Conservation (phyloP, 2,329 filamentous ascomycete species). For the Botrytis squamosa region DNA sequence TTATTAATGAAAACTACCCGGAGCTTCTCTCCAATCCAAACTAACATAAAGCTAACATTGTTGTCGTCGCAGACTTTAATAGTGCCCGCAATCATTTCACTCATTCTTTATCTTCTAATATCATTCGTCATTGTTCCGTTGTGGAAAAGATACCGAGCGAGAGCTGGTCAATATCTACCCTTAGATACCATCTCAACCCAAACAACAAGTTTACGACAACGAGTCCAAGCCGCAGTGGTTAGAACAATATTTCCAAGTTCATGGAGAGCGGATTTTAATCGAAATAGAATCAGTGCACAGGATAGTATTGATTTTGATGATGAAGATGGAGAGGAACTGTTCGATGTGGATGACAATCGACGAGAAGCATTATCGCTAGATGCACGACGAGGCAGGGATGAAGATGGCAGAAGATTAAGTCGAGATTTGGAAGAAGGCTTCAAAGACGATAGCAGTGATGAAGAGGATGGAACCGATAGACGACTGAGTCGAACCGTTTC, state of each 20-base stretch:
- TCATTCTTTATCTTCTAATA: constrained; percentile 64
- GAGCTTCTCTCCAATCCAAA: not conserved
- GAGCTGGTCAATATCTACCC: constrained; percentile 73
- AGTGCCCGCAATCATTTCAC: constrained; percentile 68
- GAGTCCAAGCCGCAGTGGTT: constrained; percentile 46
- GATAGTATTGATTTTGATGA: constrained; percentile 57
- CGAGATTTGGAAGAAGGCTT: constrained; percentile 77
- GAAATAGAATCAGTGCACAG: constrained; percentile 43
- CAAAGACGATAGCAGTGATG: constrained; percentile 69
- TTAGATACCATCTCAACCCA: constrained; percentile 61
- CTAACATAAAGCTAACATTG: constrained; percentile 8
- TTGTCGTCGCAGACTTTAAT: constrained; percentile 59
- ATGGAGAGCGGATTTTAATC: constrained; percentile 48
- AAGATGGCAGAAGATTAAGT: constrained; percentile 64
- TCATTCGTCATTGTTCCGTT: constrained; percentile 66
- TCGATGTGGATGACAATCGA: constrained; percentile 52
- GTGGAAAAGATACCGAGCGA: constrained; percentile 67
- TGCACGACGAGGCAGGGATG: constrained; percentile 41
- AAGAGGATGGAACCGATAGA: constrained; percentile 36
- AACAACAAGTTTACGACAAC: constrained; percentile 54
- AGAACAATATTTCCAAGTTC: constrained; percentile 47
- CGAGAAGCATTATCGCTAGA: constrained; percentile 44
- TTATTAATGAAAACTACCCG: constrained; percentile 19
- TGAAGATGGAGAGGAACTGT: constrained; percentile 69
- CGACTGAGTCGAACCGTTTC: constrained; percentile 16